Percentiles rank a stretch among this genome's conserved stretches.
phyloP scores from a whole-genome alignment of 2,329 filamentous ascomycete species.

The Purpureocillium takamizusanense region DNA sequence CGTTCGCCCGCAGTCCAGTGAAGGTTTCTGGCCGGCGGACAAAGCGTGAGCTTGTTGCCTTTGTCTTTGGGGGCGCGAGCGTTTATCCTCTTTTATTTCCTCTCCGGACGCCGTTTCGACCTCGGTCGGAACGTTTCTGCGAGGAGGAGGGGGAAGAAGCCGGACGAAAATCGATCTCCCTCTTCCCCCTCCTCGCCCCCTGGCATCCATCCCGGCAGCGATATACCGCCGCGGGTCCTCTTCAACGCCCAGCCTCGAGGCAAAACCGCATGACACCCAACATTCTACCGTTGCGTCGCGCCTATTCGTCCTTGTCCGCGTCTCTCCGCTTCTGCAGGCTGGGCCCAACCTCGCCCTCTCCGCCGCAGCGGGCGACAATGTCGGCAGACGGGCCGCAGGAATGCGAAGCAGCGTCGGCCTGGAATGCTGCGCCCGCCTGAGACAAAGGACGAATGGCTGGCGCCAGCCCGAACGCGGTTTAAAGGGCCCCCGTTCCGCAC shows the following conservation, averaged over 20 bases:
- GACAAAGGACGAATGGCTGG: conserved; percentile 24
- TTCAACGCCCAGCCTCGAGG: too few relatives aligned
- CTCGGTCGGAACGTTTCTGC: too few relatives aligned
- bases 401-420: conserved; percentile 17
- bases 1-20: not conserved
- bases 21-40: conserved; percentile 5
- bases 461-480: conserved; percentile 13
- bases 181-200: too few relatives aligned
- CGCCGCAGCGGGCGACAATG: conserved; percentile 25
- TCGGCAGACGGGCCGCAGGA: conserved; percentile 10
- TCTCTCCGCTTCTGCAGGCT: not conserved
- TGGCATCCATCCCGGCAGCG: too few relatives aligned
- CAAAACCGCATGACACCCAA: too few relatives aligned
- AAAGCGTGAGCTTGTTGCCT: conserved; percentile 1
- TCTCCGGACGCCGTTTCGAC: too few relatives aligned
- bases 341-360: conserved; percentile 18
- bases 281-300: too few relatives aligned
- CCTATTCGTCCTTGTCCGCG: not conserved
- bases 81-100: not conserved
- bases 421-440: conserved; percentile 24
- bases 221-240: too few relatives aligned
- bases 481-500: conserved; percentile 10
- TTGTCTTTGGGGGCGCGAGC: not conserved
- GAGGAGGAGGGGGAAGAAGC: too few relatives aligned
- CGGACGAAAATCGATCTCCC: too few relatives aligned